phyloP scores from a whole-genome alignment of 2,329 filamentous ascomycete genomes.

The Rhynchosporium graminicola region DNA sequence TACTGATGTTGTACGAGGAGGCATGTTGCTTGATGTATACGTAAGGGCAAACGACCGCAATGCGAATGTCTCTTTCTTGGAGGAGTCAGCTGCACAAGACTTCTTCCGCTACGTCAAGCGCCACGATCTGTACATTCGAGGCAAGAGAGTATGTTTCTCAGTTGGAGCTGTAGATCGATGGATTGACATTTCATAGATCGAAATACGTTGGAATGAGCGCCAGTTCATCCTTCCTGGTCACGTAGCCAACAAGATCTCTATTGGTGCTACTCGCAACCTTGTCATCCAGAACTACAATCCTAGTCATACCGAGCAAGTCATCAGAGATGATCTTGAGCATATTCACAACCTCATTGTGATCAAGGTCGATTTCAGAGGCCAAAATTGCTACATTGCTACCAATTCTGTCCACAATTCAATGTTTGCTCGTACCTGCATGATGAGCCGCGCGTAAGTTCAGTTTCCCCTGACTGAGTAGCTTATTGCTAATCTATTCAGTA shows the following conservation, averaged over 20 bases:
- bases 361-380: constrained; percentile 58
- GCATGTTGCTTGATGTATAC: constrained; percentile 68
- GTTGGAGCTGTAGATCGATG: neutral
- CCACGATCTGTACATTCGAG: constrained; percentile 67
- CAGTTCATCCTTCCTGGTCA: constrained; percentile 67
- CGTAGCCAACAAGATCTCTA: constrained; percentile 62
- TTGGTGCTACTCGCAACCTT: constrained; percentile 73
- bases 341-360: constrained; percentile 78
- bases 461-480: neutral
- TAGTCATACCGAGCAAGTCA: constrained; percentile 60
- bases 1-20: constrained; percentile 65
- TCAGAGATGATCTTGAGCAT: constrained; percentile 76
- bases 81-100: constrained; percentile 59
- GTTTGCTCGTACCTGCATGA: constrained; percentile 78
- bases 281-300: constrained; percentile 62
- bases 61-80: constrained; percentile 70
- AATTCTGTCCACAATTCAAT: constrained; percentile 78
- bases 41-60: constrained; percentile 59
- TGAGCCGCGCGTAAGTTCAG: constrained; percentile 46
- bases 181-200: constrained; percentile 52
- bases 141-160: constrained; percentile 58
- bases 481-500: constrained; percentile 44
- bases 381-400: constrained; percentile 67
- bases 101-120: constrained; percentile 66
- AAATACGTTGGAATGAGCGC: constrained; percentile 68